Evolutionary conservation across 2,329 filamentous ascomycete genomes (phyloP), one percentile per base, ranked within the genome.

Genomic region (Hypomyces perniciosus): DNA sequence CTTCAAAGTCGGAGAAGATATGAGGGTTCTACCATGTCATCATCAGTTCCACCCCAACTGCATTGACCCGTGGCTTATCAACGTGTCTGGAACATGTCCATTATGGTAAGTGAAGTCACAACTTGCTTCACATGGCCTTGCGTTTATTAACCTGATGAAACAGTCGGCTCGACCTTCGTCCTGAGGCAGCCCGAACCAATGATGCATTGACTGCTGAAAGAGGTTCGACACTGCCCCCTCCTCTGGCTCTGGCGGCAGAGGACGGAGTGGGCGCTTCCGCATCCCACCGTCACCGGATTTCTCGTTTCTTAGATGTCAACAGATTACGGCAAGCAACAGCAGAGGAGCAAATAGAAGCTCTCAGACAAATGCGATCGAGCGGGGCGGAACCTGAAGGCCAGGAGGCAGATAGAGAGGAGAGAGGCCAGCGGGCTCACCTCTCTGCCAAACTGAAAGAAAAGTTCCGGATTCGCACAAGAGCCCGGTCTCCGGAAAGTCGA

Each of bases 21-120:
- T 87, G 47, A 76, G 84, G 41, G 81, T 87, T 1, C 67, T 87
- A 38, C 84, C 84, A 34, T 87, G 84, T 62, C 69, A 80, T 51
- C 84, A 87, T 64, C 82, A 84, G 56, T 87, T 81, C 59, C 84
- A 87, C 59, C 83, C 84, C 1, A 72, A 73, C 42, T 87, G 84
- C 58, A 77, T 87, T 51, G 84, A 87, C 58, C 84, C 83, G 4
- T 87, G 84, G 84, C 70, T 87, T 40, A 70, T 86, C 54, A 84
- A 86, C 51, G 78, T 87, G 8, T 85, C 83, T 8, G 83, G 84
- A 53, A 86, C 83, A 30, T 86, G 83, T 64, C 83, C 83, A 13
- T 64, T 86, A 52, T 86, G 83, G 83, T 86, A 72, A 72, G 80
- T 71, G 44, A 27, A 20, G 20, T 27, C 43, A 54, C 5, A 29